Percentiles rank a stretch among this genome's conserved stretches.
Conservation (phyloP, 225 moss, liverwort and hornwort species). For the Antitrichia curtipendula region DNA sequence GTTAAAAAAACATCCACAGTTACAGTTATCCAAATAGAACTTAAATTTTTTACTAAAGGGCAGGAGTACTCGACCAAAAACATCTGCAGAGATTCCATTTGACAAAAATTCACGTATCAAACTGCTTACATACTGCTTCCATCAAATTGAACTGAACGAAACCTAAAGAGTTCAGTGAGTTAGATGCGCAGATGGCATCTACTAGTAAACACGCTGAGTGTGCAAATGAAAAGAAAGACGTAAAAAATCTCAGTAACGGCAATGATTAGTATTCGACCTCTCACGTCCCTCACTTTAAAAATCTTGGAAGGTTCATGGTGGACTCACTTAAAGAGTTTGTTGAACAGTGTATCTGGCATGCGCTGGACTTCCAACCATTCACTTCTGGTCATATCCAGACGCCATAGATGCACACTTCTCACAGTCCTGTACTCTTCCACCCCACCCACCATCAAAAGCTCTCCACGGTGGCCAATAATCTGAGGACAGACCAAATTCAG, state of each 20-base stretch:
- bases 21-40: neutral
- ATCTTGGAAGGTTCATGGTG: neutral
- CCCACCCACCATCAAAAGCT: constrained; percentile 81
- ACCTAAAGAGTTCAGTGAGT: neutral
- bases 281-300: neutral
- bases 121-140: neutral
- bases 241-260: neutral
- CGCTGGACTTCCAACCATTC: constrained; percentile 67
- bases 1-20: neutral
- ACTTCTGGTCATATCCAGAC: constrained; percentile 40
- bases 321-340: constrained; percentile 50
- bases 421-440: constrained; percentile 53
- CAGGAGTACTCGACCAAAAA: neutral
- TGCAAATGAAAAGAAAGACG: neutral
- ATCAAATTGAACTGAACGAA: neutral
- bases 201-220: neutral
- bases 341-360: constrained; percentile 63
- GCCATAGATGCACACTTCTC: constrained; percentile 69
- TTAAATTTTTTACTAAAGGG: neutral
- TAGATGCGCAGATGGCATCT: neutral
- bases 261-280: neutral
- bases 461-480: constrained; percentile 60
- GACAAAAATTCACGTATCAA: neutral
- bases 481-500: constrained; percentile 43
- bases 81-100: neutral